Base-by-base conservation (phyloP, 352 stramenopile genomes). In the Achlya hypogyna region DNA sequence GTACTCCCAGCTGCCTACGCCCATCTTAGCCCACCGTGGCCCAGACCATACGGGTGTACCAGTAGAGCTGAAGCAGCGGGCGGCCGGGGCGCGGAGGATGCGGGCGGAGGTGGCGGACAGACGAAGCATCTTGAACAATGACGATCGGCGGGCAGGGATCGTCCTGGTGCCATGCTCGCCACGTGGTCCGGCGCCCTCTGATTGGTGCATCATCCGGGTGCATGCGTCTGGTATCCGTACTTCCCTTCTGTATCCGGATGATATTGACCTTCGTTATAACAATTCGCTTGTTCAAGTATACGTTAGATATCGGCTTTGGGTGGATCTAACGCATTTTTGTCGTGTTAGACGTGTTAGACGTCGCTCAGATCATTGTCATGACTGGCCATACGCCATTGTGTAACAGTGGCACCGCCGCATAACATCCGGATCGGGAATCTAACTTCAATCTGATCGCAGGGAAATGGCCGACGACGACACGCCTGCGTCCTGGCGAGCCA, bases 1-100 rank as follows among this genome's bases (percentile, higher is more conserved):
- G 72, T 91, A 86, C 69, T 96, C 87, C 63, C 92, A 95, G 58
- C 83, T 77, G 65, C 71, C 81, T 88, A 71, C 28, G 32, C 31
- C 22, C 28, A 16, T 1, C n/a, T 10, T 42, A 12, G 10, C 6
- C 0, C 8, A 60, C 28, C n/a, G n/a, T n/a, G n/a, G n/a, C n/a
- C n/a, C n/a, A n/a, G n/a, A n/a, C n/a, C n/a, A n/a, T n/a, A n/a
- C n/a, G n/a, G n/a, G n/a, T n/a, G n/a, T n/a, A 28, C 29, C 45
- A 63, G 32, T 25, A 20, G 54, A 38, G 54, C 54, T 63, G 54
- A 63, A 63, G 34, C 5, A 5, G 23, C 54, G 54, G 40, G 35
- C 34, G 54, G 40, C 35, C 9, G 54, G 23, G 20, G 23, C 35
- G 23, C 31, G 54, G 9, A 22, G 35, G 54, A 20, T 9, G 54